Evolutionary conservation across 306 rosid genomes (phyloP).

Genomic region (Cucumis sativus): DNA sequence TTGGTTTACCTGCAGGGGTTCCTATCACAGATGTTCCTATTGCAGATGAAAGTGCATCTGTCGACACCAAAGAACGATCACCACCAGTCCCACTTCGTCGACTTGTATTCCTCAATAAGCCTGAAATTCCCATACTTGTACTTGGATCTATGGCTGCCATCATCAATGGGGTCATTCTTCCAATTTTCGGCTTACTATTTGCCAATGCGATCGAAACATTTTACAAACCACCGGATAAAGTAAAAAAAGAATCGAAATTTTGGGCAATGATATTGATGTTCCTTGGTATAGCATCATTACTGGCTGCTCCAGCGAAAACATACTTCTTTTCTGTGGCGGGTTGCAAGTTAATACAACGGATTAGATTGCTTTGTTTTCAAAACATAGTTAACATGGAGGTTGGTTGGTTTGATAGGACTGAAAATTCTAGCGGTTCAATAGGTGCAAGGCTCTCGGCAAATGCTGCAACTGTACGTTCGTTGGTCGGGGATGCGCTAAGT

Average conservation of each 20-base stretch:
- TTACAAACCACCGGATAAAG: conserved; percentile 42
- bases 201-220: conserved; percentile 38
- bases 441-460: conserved; percentile 69
- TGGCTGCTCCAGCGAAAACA: conserved; percentile 30
- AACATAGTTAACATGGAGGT: conserved; percentile 64
- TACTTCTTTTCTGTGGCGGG: conserved; percentile 63
- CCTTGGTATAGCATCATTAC: conserved; percentile 26
- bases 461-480: conserved; percentile 40
- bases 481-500: conserved; percentile 67
- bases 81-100: conserved; percentile 30
- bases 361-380: conserved; percentile 49
- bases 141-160: conserved; percentile 48
- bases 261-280: conserved; percentile 49
- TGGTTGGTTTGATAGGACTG: conserved; percentile 60
- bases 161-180: conserved; percentile 33
- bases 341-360: conserved; percentile 38
- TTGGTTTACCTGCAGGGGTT: conserved; percentile 23
- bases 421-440: conserved; percentile 61
- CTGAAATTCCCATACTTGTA: conserved; percentile 50
- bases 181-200: conserved; percentile 33
- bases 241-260: conserved; percentile 41
- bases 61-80: conserved; percentile 12
- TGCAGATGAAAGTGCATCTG: neutral
- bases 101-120: conserved; percentile 63
- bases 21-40: conserved; percentile 11